A percentile compares a stretch with the other conserved stretches of the same genome.
Conservation (phyloP, 2,329 filamentous ascomycete species). For the Elsinoe batatas region DNA sequence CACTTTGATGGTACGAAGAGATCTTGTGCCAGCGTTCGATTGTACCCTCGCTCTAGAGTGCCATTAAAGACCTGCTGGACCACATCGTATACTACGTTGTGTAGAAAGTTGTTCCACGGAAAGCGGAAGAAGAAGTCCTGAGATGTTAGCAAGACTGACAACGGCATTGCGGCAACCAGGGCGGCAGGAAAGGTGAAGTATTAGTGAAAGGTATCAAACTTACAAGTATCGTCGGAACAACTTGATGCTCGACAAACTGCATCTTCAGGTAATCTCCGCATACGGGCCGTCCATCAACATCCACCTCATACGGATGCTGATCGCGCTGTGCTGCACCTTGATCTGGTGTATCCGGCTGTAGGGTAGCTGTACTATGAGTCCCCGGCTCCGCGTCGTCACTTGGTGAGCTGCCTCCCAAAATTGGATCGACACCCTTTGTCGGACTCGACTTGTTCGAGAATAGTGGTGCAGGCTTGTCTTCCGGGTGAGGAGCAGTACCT, state of each 20-base stretch:
- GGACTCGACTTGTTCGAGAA: conserved; percentile 39
- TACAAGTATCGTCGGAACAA: conserved; percentile 92
- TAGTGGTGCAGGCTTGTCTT: conserved; percentile 60
- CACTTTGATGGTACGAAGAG: conserved; percentile 48
- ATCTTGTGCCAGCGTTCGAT: conserved; percentile 78
- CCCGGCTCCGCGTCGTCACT: conserved; percentile 14
- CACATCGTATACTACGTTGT: conserved; percentile 98
- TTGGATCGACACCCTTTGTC: conserved; percentile 11
- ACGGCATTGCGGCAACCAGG: background rate
- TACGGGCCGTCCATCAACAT: conserved; percentile 58
- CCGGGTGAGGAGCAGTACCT: conserved; percentile 36
- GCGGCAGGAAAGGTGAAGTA: background rate
- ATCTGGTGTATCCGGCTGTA: conserved; percentile 14
- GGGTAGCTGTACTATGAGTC: conserved; percentile 16
- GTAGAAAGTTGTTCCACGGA: conserved; percentile 98
- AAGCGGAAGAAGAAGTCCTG: conserved; percentile 97
- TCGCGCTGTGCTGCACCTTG: conserved; percentile 10
- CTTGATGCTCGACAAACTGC: conserved; percentile 87
- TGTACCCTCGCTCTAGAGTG: conserved; percentile 92
- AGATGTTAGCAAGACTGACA: background rate
- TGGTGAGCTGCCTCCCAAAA: conserved; percentile 7
- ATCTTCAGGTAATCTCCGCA: conserved; percentile 93
- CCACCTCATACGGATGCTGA: conserved; percentile 42
- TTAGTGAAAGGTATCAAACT: conserved; percentile 29
- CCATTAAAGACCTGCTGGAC: conserved; percentile 99